These are phyloP conservation scores for Populus ilicifolia DNA, from an alignment of 345 rosid genomes.

Conservation along the genomic window DNA sequence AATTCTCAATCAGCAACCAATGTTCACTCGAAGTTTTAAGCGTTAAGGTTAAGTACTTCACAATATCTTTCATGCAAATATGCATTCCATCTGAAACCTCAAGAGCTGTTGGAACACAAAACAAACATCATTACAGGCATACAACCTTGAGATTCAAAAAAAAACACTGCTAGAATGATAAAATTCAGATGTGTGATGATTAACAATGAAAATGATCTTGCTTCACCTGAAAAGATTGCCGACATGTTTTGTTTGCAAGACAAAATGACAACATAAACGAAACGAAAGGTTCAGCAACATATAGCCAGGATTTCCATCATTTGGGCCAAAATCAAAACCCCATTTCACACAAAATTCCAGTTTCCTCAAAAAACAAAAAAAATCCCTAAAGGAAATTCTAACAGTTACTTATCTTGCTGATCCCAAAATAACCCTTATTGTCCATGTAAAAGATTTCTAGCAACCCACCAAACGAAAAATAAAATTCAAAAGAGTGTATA, in stretches of 20 bases:
- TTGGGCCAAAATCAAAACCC: neutral
- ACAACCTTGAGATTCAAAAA: neutral
- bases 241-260: neutral
- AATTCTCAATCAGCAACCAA: neutral
- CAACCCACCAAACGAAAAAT: neutral
- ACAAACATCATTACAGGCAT: neutral
- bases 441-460: neutral
- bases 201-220: slow-evolving; percentile 1
- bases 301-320: neutral
- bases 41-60: neutral
- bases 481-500: neutral
- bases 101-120: neutral
- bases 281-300: neutral
- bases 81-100: neutral
- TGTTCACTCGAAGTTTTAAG: too few relatives aligned
- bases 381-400: neutral
- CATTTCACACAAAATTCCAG: neutral
- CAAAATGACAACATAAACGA: neutral
- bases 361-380: slow-evolving; percentile 2
- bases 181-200: neutral
- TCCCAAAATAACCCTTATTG: neutral
- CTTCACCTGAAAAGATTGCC: neutral
- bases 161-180: neutral
- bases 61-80: neutral
- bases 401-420: neutral